Conservation (phyloP, 352 stramenopile species). For the Phytophthora ohioensis region DNA sequence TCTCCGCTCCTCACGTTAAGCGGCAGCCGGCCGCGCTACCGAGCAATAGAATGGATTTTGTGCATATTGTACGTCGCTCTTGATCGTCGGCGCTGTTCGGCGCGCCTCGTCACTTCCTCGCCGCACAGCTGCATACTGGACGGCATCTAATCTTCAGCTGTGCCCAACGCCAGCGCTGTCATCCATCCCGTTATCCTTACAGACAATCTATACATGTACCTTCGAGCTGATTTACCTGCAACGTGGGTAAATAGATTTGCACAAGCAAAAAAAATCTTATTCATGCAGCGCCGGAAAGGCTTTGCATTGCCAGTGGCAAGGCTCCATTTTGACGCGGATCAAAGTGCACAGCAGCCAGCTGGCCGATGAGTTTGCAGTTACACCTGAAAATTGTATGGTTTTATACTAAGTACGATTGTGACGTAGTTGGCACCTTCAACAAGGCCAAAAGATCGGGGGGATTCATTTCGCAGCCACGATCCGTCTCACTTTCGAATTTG, state of each 20-base stretch:
- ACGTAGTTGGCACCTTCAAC: conserved; percentile 5
- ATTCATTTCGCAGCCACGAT: neutral
- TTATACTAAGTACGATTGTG: conserved; percentile 26
- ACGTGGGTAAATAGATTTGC: neutral
- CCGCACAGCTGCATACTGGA: conserved; percentile 12
- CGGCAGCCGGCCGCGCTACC: conserved; percentile 10
- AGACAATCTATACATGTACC: neutral
- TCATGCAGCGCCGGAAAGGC: conserved; percentile 11
- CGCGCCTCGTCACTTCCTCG: conserved; percentile 5
- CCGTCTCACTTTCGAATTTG: conserved; percentile 40
- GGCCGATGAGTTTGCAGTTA: neutral
- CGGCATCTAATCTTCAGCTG: conserved; percentile 16
- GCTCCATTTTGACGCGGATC: conserved; percentile 10
- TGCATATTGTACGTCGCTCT: conserved; percentile 33
- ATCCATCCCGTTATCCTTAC: conserved; percentile 5
- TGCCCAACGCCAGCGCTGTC: neutral
- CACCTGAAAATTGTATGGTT: conserved; percentile 19
- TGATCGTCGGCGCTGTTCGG: conserved; percentile 4
- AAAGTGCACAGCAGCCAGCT: conserved; percentile 19
- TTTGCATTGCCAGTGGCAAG: neutral
- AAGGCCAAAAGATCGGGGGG: conserved; percentile 36
- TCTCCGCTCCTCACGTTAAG: conserved; percentile 10
- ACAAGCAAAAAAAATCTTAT: neutral
- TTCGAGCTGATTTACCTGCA: conserved; percentile 8
- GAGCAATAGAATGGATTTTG: conserved; percentile 51